Evolutionary conservation across 140 eudicot genomes (phyloP), one percentile per base, ranked within the genome.

Genomic region (Cichorium intybus): DNA sequence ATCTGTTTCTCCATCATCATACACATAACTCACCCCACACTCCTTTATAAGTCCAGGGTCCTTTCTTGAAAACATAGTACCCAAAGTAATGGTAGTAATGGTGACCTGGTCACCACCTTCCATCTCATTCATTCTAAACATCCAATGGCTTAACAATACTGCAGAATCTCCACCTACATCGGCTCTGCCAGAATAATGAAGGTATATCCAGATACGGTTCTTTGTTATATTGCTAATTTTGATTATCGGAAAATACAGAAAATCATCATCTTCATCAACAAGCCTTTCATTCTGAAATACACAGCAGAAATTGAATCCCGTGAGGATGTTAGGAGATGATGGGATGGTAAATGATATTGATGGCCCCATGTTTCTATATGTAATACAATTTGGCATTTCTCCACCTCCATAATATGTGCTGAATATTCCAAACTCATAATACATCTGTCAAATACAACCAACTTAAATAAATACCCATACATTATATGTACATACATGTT

Each of bases 91-190:
- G n/a, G n/a, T n/a, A n/a, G n/a, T 50, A 2, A 72, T 43, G 9
- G 56, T 53, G 41, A 78, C 24, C 1, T 41, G 29, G 39, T 78
- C 79, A 41, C 70, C 79, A 10, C 20, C 29, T 47, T 64, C 69
- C 64, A 77, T 56, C 23, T 64, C 65, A 71, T 71, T 43, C 45
- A 15, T 34, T 27, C 77, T 58, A 12, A 64, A 23, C 62, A 70
- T 65, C 82, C 82, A 77, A 51, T 71, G 65, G 72, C 82, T 71
- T 66, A 72, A 53, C 46, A 41, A 60, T 20, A 17, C 27, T 1
- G 43, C 1, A 34, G 22, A 29, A 2, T 33, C 10, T 9, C 21
- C 18, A 24, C 48, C 68, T 10, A 51, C 47, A 29, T 3, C 4
- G 12, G 23, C 72, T 4, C 1, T 7, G 31, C 20, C 8, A 24